Base-by-base conservation (phyloP, 73 alveolate species). In the Paramecium biaurelia region DNA sequence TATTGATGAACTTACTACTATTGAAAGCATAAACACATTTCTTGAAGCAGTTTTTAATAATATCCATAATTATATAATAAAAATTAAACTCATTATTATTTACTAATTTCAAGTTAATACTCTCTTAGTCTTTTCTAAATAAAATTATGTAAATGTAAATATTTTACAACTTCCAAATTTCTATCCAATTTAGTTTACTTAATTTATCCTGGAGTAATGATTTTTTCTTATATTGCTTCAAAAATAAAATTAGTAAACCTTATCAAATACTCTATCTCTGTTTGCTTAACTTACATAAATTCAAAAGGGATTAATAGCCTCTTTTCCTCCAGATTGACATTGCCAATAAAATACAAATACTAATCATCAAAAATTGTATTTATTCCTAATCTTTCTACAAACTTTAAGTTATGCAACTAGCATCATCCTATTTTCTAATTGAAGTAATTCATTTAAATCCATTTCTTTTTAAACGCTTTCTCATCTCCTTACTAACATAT, bases 221-320 rank as follows among this genome's bases (percentile, higher is more conserved):
- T 18, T 45, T 42, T 21, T 76, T 41, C 1, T 20, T 41, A 42
- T 76, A 42, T 43, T 20, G 59, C n/a, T 37, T 72, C 20, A 76
- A 37, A 43, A 23, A 42, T 28, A 76, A 21, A 76, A 76, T 18
- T 57, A 70, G 43, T 76, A 76, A n/a, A 76, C 47, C n/a, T 76
- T 76, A 76, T 76, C 89, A 76, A 76, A 76, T 3, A 76, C 70
- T 76, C 89, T 28, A n/a, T 41, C 74, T 21, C 38, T 42, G 9
- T 41, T 76, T 21, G 59, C 23, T 18, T 42, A 43, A 18, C 49
- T 28, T 7, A 38, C 67, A 45, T 42, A 45, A 42, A 72, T 76
- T n/a, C 89, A 72, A 76, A 38, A 35, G 9, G 41, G 12, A 76
- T 76, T 20, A 12, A 12, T 21, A 0, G 70, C 11, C 14, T 3